Conservation (phyloP, 129 eudicot genomes). For the Helianthus tuberosus region DNA sequence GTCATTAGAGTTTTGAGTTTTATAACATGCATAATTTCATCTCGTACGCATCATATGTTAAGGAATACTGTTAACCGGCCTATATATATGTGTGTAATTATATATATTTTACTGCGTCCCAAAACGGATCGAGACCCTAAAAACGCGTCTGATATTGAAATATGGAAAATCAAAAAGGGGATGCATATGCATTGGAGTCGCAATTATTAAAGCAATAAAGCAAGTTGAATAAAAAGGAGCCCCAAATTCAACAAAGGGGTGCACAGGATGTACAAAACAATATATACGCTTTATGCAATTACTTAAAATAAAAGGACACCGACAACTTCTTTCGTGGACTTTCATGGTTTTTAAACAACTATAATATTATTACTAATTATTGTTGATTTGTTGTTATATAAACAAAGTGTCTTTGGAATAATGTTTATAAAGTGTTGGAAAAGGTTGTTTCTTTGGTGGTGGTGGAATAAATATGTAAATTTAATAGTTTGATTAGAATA, state of each 20-base stretch:
- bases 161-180: neutral
- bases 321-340: constrained; percentile 26
- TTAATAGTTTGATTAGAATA: too few species aligned
- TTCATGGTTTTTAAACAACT: neutral
- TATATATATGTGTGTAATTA: neutral
- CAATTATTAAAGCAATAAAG: constrained; percentile 37
- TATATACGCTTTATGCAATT: constrained; percentile 18
- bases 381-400: too few species aligned
- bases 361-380: neutral
- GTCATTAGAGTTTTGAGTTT: too few species aligned
- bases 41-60: too few species aligned
- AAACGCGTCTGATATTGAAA: constrained; percentile 10
- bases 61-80: too few species aligned
- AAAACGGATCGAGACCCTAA: constrained; percentile 34
- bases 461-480: too few species aligned
- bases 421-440: too few species aligned
- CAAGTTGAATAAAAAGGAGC: constrained; percentile 27
- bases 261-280: constrained; percentile 33
- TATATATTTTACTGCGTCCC: constrained; percentile 7
- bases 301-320: constrained; percentile 33
- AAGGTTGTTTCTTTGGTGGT: too few species aligned
- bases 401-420: too few species aligned
- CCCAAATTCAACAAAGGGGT: constrained; percentile 41
- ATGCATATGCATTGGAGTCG: constrained; percentile 7
- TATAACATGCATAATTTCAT: too few species aligned